Conservation (phyloP, 441 rosid species). For the Pelargonium fulgidum region DNA sequence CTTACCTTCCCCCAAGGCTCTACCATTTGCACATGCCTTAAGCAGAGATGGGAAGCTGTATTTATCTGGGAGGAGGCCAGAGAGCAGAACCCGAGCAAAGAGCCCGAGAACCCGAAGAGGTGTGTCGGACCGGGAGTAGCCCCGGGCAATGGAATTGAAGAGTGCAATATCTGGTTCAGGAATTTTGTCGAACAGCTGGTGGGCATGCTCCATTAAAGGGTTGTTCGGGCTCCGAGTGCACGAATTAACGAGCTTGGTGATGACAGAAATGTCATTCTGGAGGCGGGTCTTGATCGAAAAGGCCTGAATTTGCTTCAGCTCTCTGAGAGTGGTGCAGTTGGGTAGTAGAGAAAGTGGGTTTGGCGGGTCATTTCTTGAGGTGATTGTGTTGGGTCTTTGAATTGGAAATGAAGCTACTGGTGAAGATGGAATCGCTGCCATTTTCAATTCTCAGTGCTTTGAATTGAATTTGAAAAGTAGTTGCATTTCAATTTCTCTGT, state of each 20-base stretch:
- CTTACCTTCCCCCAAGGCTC: slow-evolving; percentile 57
- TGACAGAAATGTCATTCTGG: slow-evolving; percentile 34
- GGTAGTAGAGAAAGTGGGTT: slow-evolving; percentile 41
- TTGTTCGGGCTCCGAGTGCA: slow-evolving; percentile 36
- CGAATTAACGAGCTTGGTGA: slow-evolving; percentile 47
- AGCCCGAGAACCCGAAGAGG: slow-evolving; percentile 42
- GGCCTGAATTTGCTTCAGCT: slow-evolving; percentile 69
- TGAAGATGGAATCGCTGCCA: slow-evolving; percentile 36
- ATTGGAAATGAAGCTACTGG: slow-evolving; percentile 19
- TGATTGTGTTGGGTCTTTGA: slow-evolving; percentile 11
- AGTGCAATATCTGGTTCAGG: slow-evolving; percentile 43
- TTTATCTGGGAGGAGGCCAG: slow-evolving; percentile 45
- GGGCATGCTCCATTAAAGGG: slow-evolving; percentile 53
- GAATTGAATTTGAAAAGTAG: neutral
- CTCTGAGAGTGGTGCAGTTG: slow-evolving; percentile 42
- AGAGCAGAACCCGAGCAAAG: slow-evolving; percentile 33
- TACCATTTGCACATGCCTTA: slow-evolving; percentile 53
- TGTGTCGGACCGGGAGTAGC: slow-evolving; percentile 48
- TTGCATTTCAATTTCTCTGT: neutral
- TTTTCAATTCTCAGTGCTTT: slow-evolving; percentile 14
- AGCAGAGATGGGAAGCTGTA: slow-evolving; percentile 64
- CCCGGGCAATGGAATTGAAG: slow-evolving; percentile 57
- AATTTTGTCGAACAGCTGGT: slow-evolving; percentile 51
- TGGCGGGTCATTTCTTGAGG: slow-evolving; percentile 13
- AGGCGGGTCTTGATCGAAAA: slow-evolving; percentile 52